Evolutionary conservation across 2,329 filamentous ascomycete genomes (phyloP).

Genomic region (Xylariaceae sp.): DNA sequence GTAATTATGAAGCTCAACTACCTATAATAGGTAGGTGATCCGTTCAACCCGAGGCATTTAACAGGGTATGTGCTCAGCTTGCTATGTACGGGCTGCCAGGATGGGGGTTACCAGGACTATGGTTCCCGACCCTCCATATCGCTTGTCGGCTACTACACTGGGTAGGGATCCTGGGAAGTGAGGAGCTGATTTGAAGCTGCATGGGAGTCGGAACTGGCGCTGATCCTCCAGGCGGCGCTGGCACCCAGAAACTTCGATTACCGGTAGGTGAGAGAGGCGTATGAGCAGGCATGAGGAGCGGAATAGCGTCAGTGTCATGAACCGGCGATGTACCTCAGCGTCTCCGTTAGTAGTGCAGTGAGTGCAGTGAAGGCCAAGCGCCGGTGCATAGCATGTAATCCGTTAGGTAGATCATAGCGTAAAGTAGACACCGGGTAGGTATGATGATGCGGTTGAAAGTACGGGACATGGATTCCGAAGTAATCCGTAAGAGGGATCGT

Average conservation of each 20-base stretch:
- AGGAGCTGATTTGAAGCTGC: background rate
- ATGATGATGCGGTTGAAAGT: too few species aligned
- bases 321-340: too few species aligned
- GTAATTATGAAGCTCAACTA: background rate
- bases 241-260: background rate
- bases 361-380: too few species aligned
- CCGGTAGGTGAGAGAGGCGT: background rate
- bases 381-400: too few species aligned
- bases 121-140: slow-evolving; percentile 20
- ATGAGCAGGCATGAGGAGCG: too few species aligned
- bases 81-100: slow-evolving; percentile 4
- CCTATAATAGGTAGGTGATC: background rate
- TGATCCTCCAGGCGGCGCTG: background rate
- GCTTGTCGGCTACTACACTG: slow-evolving; percentile 6
- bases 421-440: too few species aligned
- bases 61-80: slow-evolving; percentile 8
- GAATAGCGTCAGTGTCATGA: too few species aligned
- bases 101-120: slow-evolving; percentile 19
- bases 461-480: too few species aligned
- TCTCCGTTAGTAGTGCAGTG: too few species aligned
- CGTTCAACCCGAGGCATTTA: background rate
- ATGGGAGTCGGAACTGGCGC: slow-evolving; percentile 3
- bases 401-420: too few species aligned
- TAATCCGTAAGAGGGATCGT: too few species aligned
- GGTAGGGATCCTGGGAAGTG: slow-evolving; percentile 6